These are phyloP conservation scores for Lippia alba DNA, from an alignment of 305 asterid genomes.

Conservation along the genomic window DNA sequence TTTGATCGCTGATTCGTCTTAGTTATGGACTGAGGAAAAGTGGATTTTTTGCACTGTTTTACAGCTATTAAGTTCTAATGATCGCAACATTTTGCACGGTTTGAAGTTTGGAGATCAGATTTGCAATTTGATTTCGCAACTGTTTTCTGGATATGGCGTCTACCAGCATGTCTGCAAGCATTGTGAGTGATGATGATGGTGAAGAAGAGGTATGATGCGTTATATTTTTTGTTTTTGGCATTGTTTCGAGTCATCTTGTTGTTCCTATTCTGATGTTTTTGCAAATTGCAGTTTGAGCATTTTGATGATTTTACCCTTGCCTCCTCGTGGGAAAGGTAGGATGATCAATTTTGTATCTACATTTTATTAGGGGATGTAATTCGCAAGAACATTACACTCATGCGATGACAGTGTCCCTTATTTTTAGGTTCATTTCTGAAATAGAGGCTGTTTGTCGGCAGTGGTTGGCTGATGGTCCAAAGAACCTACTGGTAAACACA, in stretches of 20 bases:
- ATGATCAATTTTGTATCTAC: not conserved
- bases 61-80: too few species aligned
- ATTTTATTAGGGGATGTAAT: too few species aligned
- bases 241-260: constrained; percentile 41
- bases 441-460: constrained; percentile 94
- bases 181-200: constrained; percentile 46
- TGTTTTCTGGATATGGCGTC: constrained; percentile 48
- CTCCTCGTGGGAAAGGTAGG: constrained; percentile 92
- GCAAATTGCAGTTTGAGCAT: constrained; percentile 81
- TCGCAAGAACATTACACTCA: too few species aligned
- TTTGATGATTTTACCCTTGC: constrained; percentile 93
- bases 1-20: too few species aligned
- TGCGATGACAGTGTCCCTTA: too few species aligned
- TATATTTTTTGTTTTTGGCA: not conserved
- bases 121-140: constrained; percentile 28
- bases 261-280: constrained; percentile 25
- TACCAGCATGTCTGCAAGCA: constrained; percentile 39
- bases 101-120: constrained; percentile 58
- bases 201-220: constrained; percentile 42
- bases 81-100: constrained; percentile 43
- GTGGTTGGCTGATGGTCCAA: constrained; percentile 88
- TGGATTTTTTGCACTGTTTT: not conserved
- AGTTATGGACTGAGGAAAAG: not conserved
- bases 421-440: constrained; percentile 94
- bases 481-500: constrained; percentile 71